Percentiles rank a stretch among this genome's conserved stretches.
phyloP scores from a whole-genome alignment of 495 filamentous ascomycete species.

The Xeromyces bisporus region DNA sequence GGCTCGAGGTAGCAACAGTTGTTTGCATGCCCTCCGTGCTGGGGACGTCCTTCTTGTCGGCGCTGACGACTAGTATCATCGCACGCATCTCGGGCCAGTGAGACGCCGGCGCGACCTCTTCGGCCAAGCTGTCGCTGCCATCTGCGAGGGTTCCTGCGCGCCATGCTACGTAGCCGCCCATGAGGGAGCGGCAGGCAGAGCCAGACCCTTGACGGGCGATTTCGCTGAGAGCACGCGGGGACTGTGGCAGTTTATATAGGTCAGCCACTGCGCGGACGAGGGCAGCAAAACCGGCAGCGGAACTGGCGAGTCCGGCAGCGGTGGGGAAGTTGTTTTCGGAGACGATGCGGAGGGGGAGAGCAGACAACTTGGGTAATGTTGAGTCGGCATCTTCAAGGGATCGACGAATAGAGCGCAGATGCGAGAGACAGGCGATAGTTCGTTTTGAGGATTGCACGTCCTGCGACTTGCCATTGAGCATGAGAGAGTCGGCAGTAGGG shows the following conservation, averaged over 20 bases:
- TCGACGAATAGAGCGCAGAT: slow-evolving; percentile 59
- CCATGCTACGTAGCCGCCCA: slow-evolving; percentile 95
- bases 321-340: slow-evolving; percentile 98
- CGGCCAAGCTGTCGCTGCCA: slow-evolving; percentile 69
- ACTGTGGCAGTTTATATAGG: slow-evolving; percentile 67
- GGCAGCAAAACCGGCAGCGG: slow-evolving; percentile 87
- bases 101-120: slow-evolving; percentile 64
- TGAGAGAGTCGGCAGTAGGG: slow-evolving; percentile 53
- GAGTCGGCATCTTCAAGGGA: slow-evolving; percentile 53
- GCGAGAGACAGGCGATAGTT: slow-evolving; percentile 77
- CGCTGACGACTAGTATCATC: slow-evolving; percentile 72
- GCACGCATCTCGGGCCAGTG: slow-evolving; percentile 96
- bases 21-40: slow-evolving; percentile 92
- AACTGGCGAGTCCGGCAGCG: slow-evolving; percentile 85
- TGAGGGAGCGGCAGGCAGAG: slow-evolving; percentile 77
- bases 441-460: slow-evolving; percentile 66
- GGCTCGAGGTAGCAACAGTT: slow-evolving; percentile 69
- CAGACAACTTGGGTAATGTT: slow-evolving; percentile 59
- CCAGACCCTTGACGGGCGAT: slow-evolving; percentile 94
- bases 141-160: slow-evolving; percentile 52
- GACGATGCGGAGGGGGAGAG: slow-evolving; percentile 60
- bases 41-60: slow-evolving; percentile 85
- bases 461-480: slow-evolving; percentile 67
- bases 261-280: slow-evolving; percentile 85
- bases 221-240: slow-evolving; percentile 60